Base-by-base conservation (phyloP, 2,329 filamentous ascomycete species). In the Grosmannia serpens region DNA sequence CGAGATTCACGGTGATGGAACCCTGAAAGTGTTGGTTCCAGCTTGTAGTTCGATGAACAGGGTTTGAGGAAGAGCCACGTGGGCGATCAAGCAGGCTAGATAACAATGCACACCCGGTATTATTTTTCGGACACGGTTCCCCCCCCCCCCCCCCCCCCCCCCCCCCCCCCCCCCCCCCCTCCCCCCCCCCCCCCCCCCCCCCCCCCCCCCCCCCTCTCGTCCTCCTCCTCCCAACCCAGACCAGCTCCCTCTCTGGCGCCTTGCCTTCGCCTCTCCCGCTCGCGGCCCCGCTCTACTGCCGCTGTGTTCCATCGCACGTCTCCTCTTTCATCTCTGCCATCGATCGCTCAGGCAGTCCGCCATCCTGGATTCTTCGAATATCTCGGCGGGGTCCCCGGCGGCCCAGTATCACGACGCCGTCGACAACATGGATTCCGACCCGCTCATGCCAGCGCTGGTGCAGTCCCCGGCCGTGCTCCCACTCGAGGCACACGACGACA, bases 381-480 rank as follows among this genome's bases (percentile, higher is more conserved):
- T 77, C 38, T 73, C 74, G 53, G 71, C 71, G 66, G 77, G 76
- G 72, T 78, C 77, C 61, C 70, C 73, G 68, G 76, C 72, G 68
- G 76, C 72, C 73, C 77, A 78, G 67, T 78, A 75, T 67, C 75
- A 77, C 75, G 75, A 78, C 76, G 73, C 74, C 60, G 69, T 68
- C 65, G 75, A 78, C 66, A 76, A 65, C 61, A 79, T 80, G 75
- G 80, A 84, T 59, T 71, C 73, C 61, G 72, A 76, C 55, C 70
- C 71, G 53, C 64, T 70, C 5, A 58, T 59, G 24, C 55, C 62
- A 4, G 57, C 57, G 6, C 35, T 57, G 38, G 24, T 44, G 29
- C 55, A 53, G 27, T 13, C 53, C 7, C 46, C 59, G 7, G 20
- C 59, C 65, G 66, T 58, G 22, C 59, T 55, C 54, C 66, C 68